phyloP scores from a whole-genome alignment of 2,329 filamentous ascomycete species.

The Berkeleyomyces rouxiae region DNA sequence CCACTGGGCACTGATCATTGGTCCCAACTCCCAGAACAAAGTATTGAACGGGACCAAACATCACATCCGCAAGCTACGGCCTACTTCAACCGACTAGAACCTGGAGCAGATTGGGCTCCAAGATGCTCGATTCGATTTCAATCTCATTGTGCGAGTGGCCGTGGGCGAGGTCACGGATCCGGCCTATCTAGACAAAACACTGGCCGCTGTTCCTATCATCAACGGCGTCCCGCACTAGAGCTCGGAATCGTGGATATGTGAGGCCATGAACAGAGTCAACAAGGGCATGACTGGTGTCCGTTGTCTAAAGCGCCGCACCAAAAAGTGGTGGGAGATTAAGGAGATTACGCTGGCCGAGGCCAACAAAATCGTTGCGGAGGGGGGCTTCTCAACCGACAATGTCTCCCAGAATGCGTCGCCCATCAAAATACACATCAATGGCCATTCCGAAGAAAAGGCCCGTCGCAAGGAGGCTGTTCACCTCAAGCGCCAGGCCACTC shows the following conservation, averaged over 20 bases:
- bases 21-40: not conserved
- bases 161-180: constrained; percentile 9
- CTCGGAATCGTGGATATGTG: constrained; percentile 9
- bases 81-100: not conserved
- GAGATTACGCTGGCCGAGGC: not conserved
- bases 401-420: not conserved
- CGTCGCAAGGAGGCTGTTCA: constrained; percentile 1
- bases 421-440: not conserved
- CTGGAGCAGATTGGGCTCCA: constrained; percentile 2
- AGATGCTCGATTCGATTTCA: constrained; percentile 3
- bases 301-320: constrained; percentile 2
- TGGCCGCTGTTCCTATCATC: constrained; percentile 3
- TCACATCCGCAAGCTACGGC: not conserved
- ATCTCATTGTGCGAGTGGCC: constrained; percentile 8
- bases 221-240: not conserved
- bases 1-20: constrained; percentile 10
- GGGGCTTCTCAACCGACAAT: constrained; percentile 2
- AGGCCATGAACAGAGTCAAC: constrained; percentile 6
- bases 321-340: constrained; percentile 11
- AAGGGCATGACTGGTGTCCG: constrained; percentile 2
- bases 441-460: not conserved
- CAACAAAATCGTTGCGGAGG: not conserved
- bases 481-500: not conserved
- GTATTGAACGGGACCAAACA: constrained; percentile 2
- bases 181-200: not conserved